These are phyloP conservation scores for Thielaviopsis cerberus DNA, from an alignment of 2,329 filamentous ascomycete genomes.

Conservation along the genomic window DNA sequence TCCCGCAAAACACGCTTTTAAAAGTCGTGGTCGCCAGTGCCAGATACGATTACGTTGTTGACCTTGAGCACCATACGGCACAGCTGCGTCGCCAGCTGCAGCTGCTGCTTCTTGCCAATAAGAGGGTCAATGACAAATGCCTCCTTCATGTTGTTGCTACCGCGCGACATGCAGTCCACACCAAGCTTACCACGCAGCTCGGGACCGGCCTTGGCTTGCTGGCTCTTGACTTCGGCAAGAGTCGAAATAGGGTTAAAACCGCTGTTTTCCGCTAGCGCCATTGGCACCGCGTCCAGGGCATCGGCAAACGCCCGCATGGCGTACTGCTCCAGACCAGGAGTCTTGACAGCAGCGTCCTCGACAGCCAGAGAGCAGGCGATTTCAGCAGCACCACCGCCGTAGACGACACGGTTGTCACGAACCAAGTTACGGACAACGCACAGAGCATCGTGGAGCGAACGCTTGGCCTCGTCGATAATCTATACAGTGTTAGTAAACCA, in stretches of 20 bases:
- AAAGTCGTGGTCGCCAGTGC: conserved; percentile 72
- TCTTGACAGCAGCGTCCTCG: conserved; percentile 86
- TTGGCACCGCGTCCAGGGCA: conserved; percentile 78
- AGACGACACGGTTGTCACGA: conserved; percentile 88
- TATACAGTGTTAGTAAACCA: conserved; percentile 20
- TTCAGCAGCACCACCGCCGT: conserved; percentile 89
- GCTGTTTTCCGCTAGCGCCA: conserved; percentile 95
- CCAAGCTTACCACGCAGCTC: conserved; percentile 46
- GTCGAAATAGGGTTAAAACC: conserved; percentile 92
- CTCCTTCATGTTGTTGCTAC: conserved; percentile 92
- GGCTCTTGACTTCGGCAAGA: conserved; percentile 82
- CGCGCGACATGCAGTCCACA: conserved; percentile 93
- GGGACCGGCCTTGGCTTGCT: conserved; percentile 62
- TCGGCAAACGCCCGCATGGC: conserved; percentile 96
- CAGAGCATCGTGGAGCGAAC: conserved; percentile 89
- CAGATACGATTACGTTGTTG: conserved; percentile 89
- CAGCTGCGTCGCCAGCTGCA: conserved; percentile 87
- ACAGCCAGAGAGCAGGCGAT: conserved; percentile 94
- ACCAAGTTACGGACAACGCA: conserved; percentile 96
- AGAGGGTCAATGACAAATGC: conserved; percentile 96
- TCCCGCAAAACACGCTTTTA: no score
- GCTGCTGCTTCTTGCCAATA: conserved; percentile 94
- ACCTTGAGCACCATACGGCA: conserved; percentile 97
- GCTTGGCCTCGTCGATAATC: conserved; percentile 98
- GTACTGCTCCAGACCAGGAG: conserved; percentile 93